These are phyloP conservation scores for Boletus smithii DNA, from an alignment of 1,284 basidiomycete genomes.

Conservation along the genomic window DNA sequence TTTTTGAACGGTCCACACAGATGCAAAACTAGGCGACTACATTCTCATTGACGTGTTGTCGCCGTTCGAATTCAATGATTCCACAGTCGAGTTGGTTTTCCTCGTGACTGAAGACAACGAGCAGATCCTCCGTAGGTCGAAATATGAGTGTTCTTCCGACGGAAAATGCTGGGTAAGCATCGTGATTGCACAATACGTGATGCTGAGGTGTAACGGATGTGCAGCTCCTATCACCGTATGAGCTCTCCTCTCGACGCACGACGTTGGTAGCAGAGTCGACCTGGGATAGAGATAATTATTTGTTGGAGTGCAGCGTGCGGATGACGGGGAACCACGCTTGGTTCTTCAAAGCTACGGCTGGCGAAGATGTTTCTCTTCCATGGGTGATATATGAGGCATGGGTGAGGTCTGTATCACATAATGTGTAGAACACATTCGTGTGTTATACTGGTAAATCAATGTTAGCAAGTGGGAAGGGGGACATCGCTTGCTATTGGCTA, in stretches of 20 bases:
- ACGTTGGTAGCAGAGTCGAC: not conserved
- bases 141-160: slow-evolving; percentile 41
- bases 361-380: slow-evolving; percentile 29
- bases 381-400: slow-evolving; percentile 51
- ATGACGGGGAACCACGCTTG: slow-evolving; percentile 25
- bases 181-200: not conserved
- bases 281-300: not conserved
- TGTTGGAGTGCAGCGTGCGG: slow-evolving; percentile 38
- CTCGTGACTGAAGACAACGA: slow-evolving; percentile 44
- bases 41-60: slow-evolving; percentile 45
- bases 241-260: slow-evolving; percentile 8
- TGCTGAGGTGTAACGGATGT: not conserved
- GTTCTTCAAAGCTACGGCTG: slow-evolving; percentile 38
- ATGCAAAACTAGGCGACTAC: slow-evolving; percentile 43
- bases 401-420: slow-evolving; percentile 30
- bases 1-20: slow-evolving; percentile 21
- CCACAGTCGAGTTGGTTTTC: slow-evolving; percentile 39
- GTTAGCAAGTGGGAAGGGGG: no score
- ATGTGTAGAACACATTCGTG: slow-evolving; percentile 4
- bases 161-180: slow-evolving; percentile 44
- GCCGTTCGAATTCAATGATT: slow-evolving; percentile 24
- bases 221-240: slow-evolving; percentile 19
- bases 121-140: slow-evolving; percentile 35
- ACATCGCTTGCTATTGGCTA: slow-evolving; percentile 7
- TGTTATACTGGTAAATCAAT: not conserved